Evolutionary conservation across 441 rosid genomes (phyloP).

Genomic region (Theobroma grandiflorum): DNA sequence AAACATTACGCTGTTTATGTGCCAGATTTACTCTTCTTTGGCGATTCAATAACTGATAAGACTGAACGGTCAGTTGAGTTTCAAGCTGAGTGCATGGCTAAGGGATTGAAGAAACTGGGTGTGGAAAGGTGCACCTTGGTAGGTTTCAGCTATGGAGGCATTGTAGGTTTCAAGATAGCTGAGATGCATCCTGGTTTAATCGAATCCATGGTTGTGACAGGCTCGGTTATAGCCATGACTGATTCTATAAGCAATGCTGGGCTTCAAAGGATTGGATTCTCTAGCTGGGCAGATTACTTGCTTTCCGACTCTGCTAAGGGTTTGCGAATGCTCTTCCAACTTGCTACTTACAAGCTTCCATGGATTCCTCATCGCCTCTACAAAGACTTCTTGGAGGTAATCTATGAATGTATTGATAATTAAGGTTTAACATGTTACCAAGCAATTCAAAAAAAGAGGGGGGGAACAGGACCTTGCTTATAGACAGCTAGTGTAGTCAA

Average conservation of each 20-base stretch:
- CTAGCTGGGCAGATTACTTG: constrained; percentile 38
- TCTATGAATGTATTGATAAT: neutral
- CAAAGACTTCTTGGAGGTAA: constrained; percentile 37
- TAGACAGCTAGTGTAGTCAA: too few species aligned
- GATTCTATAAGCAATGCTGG: constrained; percentile 33
- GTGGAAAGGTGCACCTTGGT: constrained; percentile 47
- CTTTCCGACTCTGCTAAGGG: constrained; percentile 38
- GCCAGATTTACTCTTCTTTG: constrained; percentile 55
- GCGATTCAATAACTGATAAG: constrained; percentile 42
- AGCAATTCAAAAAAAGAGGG: too few species aligned
- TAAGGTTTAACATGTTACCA: neutral
- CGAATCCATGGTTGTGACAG: constrained; percentile 37
- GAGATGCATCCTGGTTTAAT: constrained; percentile 47
- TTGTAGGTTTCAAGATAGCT: constrained; percentile 53
- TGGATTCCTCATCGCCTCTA: constrained; percentile 35
- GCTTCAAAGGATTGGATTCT: constrained; percentile 34
- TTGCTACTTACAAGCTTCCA: constrained; percentile 31
- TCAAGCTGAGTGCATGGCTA: constrained; percentile 51
- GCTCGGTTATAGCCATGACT: constrained; percentile 38
- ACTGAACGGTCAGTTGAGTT: constrained; percentile 38
- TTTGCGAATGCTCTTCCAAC: constrained; percentile 21
- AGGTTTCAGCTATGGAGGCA: constrained; percentile 51
- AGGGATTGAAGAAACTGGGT: constrained; percentile 43
- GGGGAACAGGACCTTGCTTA: too few species aligned
- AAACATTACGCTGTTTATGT: constrained; percentile 44